A percentile compares a stretch with the other conserved stretches of the same genome.
Evolutionary conservation across 495 filamentous ascomycete genomes (phyloP).

Genomic region (Daldinia grandis): DNA sequence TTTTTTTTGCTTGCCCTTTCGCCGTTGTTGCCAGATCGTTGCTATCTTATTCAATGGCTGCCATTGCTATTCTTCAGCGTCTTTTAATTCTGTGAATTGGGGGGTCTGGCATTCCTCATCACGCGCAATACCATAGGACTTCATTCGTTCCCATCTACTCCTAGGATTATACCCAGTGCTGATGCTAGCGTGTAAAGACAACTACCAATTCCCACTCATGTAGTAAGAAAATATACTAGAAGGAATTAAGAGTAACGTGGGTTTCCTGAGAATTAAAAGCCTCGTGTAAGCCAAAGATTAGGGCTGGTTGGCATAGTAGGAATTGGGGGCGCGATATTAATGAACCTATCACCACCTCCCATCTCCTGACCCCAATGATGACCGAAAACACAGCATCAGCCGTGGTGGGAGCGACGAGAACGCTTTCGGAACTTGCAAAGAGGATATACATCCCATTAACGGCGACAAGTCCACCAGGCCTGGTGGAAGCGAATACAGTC

Average conservation of each 20-base stretch:
- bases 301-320: constrained; percentile 17
- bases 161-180: constrained; percentile 6
- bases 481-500: constrained; percentile 75
- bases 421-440: constrained; percentile 63
- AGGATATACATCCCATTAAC: constrained; percentile 78
- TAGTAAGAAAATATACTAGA: constrained; percentile 15
- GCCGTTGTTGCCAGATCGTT: constrained; percentile 27
- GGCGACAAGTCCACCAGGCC: constrained; percentile 71
- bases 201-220: constrained; percentile 16
- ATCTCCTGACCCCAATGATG: constrained; percentile 20
- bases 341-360: constrained; percentile 5
- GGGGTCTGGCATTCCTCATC: constrained; percentile 58
- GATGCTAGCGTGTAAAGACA: constrained; percentile 10
- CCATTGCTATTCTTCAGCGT: constrained; percentile 38
- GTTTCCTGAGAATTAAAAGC: not conserved
- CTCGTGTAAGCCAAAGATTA: constrained; percentile 8
- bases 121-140: constrained; percentile 14
- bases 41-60: constrained; percentile 44
- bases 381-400: constrained; percentile 10
- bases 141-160: constrained; percentile 35
- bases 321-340: constrained; percentile 16
- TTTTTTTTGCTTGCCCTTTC: constrained; percentile 14
- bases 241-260: constrained; percentile 2
- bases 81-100: constrained; percentile 48
- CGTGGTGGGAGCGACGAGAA: constrained; percentile 42